phyloP scores from a whole-genome alignment of 2,329 filamentous ascomycete genomes.

The Lojkania enalia region DNA sequence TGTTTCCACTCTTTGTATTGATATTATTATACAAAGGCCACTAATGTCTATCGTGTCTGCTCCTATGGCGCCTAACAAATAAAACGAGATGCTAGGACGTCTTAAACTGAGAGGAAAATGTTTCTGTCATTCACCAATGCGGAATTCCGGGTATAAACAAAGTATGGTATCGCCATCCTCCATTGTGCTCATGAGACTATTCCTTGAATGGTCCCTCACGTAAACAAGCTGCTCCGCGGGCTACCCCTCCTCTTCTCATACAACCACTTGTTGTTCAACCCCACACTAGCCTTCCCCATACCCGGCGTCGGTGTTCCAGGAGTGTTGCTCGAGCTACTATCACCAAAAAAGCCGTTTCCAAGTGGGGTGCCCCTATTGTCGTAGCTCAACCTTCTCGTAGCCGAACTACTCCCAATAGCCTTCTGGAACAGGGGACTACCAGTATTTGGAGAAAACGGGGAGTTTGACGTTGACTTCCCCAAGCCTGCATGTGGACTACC shows the following conservation, averaged over 20 bases:
- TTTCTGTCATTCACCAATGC: no score
- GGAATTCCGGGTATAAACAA: no score
- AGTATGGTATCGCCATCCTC: no score
- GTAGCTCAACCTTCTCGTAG: constrained; percentile 65
- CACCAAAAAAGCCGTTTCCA: constrained; percentile 46
- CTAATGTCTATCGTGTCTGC: no score
- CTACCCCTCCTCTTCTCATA: constrained; percentile 76
- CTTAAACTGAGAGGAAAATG: no score
- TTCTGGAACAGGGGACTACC: constrained; percentile 68
- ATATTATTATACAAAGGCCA: no score
- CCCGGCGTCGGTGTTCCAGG: constrained; percentile 70
- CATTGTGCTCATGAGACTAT: no score
- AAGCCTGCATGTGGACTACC: constrained; percentile 52
- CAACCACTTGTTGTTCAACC: constrained; percentile 90
- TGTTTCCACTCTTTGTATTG: constrained; percentile 14
- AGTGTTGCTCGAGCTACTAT: constrained; percentile 45
- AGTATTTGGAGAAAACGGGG: constrained; percentile 56
- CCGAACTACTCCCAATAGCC: constrained; percentile 56
- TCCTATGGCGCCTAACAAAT: no score
- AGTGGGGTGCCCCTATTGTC: constrained; percentile 48
- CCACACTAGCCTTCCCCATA: constrained; percentile 66
- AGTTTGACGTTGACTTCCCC: constrained; percentile 30
- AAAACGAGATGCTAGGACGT: no score
- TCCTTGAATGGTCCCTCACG: no score
- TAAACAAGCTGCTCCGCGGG: constrained; percentile 43